Base-by-base conservation (phyloP, 768 basidiomycete genomes). In the Collybiopsis confluens region DNA sequence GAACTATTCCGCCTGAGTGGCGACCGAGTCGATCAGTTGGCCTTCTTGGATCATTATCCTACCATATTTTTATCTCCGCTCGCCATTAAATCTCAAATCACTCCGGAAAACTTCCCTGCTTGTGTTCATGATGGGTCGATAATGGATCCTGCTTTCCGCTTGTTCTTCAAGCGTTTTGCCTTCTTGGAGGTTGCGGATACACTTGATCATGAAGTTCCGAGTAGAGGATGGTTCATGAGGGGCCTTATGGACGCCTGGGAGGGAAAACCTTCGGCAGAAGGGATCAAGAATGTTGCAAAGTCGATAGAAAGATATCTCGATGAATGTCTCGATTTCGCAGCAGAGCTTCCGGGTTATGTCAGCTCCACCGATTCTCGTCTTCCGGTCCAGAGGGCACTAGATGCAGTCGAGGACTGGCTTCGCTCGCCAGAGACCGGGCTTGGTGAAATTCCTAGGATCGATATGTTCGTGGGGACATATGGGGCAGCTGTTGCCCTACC, bases 11-110 rank as follows among this genome's bases (percentile, higher is more conserved):
- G 54, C 28, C 36, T 26, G 23, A 55, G 58, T 33, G 58, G 57
- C 20, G 58, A 59, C 53, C 42, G 54, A 40, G 40, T 59, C 30
- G 24, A 36, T 5, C 58, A 59, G 38, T 23, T 59, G 2, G 52
- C 57, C 30, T 49, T 59, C 24, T 30, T 59, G 4, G 58, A 59
- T 46, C 58, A 59, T 44, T 58, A 54, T 41, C 58, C 58, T 7
- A 43, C 30, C 15, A 2, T 42, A 3, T 9, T 42, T 4, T 30
- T 52, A 20, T n/a, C 40, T 30, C 33, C 35, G 21, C 21, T 45
- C 20, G 13, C 30, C 18, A 36, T 40, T 11, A 54, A 48, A 8
- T 2, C 48, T 35, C 9, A 48, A 13, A 27, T 44, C 23, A 40
- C 26, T 38, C 54, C 38, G 24, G 37, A 45, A 38, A 42, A 56